Evolutionary conservation across 169 alveolate species (phyloP).

Genomic region (Plasmodium blacklocki): DNA sequence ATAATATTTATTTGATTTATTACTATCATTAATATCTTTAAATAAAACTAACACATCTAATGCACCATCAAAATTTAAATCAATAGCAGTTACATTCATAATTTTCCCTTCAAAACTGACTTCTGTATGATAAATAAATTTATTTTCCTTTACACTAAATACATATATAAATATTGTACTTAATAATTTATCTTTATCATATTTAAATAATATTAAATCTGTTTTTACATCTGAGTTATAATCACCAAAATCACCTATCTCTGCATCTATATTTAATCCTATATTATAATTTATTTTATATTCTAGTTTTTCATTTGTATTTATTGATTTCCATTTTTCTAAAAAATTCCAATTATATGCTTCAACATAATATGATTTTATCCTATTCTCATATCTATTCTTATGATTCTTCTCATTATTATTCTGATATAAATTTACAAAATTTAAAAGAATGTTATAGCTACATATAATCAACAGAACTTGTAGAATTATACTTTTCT

Average conservation of each 20-base stretch:
- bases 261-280: conserved; percentile 68
- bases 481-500: conserved; percentile 3
- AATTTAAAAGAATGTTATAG: not conserved
- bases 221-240: conserved; percentile 76
- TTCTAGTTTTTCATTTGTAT: conserved; percentile 50
- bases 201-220: conserved; percentile 57
- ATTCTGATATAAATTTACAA: not conserved
- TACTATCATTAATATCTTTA: conserved; percentile 51
- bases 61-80: conserved; percentile 79
- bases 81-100: conserved; percentile 78
- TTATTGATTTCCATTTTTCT: conserved; percentile 67
- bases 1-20: conserved; percentile 19
- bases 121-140: conserved; percentile 44
- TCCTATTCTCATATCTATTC: not conserved
- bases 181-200: conserved; percentile 26
- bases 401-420: not conserved
- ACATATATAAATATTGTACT: conserved; percentile 64
- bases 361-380: conserved; percentile 10
- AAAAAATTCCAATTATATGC: conserved; percentile 63
- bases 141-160: conserved; percentile 21
- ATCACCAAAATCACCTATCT: conserved; percentile 75
- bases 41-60: conserved; percentile 80
- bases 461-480: conserved; percentile 7
- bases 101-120: conserved; percentile 76
- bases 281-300: conserved; percentile 59